phyloP scores from a whole-genome alignment of 345 rosid species.

The Salix caprea region DNA sequence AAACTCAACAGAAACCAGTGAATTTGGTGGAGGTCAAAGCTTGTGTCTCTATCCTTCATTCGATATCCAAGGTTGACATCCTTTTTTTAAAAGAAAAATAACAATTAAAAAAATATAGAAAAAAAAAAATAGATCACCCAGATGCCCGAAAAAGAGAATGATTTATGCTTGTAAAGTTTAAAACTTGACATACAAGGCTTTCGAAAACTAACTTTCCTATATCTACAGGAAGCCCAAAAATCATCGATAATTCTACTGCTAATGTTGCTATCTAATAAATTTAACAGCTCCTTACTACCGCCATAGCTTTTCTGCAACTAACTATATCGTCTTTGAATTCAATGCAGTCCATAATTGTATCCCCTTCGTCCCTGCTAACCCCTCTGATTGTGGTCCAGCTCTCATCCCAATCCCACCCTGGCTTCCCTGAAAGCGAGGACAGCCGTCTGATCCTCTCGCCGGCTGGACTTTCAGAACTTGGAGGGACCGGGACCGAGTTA shows the following conservation, averaged over 20 bases:
- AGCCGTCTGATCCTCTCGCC: slow-evolving; percentile 49
- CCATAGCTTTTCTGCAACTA: slow-evolving; percentile 4
- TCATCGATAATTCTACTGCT: neutral
- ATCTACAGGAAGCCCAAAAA: slow-evolving; percentile 12
- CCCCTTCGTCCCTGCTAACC: slow-evolving; percentile 4
- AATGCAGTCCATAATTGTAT: slow-evolving; percentile 17
- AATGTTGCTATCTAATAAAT: neutral
- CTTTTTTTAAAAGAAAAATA: neutral
- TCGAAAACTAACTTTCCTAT: slow-evolving; percentile 4
- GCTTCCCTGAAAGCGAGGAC: slow-evolving; percentile 19
- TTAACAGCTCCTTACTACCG: slow-evolving; percentile 7
- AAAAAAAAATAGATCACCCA: too few relatives aligned
- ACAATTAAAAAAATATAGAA: too few relatives aligned
- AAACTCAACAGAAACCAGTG: neutral
- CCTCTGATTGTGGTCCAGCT: slow-evolving; percentile 58
- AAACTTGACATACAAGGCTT: slow-evolving; percentile 1
- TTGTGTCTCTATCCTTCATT: too few relatives aligned
- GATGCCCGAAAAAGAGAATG: neutral
- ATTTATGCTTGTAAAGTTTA: slow-evolving; percentile 5
- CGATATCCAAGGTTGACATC: too few relatives aligned
- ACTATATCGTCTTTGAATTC: slow-evolving; percentile 11
- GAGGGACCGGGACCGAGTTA: slow-evolving; percentile 6
- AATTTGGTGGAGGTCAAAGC: too few relatives aligned
- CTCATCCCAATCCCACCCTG: slow-evolving; percentile 44
- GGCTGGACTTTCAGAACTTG: slow-evolving; percentile 13